A percentile compares a stretch with the other conserved stretches of the same genome.
Evolutionary conservation across 23 red algal genomes (phyloP).

Genomic region (Agarophyton chilense): DNA sequence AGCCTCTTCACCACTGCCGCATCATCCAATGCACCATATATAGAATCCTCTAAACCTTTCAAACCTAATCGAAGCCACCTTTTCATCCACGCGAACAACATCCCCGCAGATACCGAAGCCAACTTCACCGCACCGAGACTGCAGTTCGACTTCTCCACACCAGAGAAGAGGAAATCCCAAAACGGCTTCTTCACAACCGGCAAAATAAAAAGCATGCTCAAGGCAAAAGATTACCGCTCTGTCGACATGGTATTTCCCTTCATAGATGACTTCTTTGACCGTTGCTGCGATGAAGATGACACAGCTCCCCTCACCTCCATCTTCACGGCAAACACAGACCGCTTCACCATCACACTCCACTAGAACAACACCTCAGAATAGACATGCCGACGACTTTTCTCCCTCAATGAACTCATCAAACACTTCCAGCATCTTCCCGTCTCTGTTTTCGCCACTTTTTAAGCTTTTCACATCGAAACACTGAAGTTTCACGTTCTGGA

Average conservation of each 20-base stretch:
- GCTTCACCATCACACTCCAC: neutral
- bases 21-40: neutral
- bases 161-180: neutral
- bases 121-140: neutral
- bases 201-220: neutral
- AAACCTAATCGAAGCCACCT: no score
- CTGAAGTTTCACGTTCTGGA: constrained; percentile 5
- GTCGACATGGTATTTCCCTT: constrained; percentile 20
- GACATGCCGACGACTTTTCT: neutral
- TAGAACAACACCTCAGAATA: neutral
- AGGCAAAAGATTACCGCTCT: constrained; percentile 38
- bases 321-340: neutral
- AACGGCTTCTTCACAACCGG: neutral
- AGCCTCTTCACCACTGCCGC: neutral
- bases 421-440: neutral
- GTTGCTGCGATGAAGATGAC: neutral
- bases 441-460: neutral
- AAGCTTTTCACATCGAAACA: neutral
- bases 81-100: neutral
- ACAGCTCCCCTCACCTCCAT: neutral
- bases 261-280: neutral
- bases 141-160: neutral
- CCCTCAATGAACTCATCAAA: neutral
- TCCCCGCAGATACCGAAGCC: neutral
- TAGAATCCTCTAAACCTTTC: no score